These are phyloP conservation scores for Lipomyces sp. DNA, from an alignment of 805 yeast species.

Conservation along the genomic window DNA sequence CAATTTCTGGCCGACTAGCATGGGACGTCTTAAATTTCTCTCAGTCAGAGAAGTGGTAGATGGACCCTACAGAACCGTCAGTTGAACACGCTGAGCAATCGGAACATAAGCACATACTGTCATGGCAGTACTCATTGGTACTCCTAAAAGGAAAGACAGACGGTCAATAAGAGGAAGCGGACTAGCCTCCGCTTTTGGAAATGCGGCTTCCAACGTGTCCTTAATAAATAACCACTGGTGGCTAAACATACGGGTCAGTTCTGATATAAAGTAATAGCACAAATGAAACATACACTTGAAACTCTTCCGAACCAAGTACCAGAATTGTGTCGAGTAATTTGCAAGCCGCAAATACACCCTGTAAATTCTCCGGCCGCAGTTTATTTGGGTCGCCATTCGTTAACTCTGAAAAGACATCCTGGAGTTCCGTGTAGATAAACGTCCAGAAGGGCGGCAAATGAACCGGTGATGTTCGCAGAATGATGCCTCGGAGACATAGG, in stretches of 20 bases:
- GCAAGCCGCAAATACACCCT: conserved; percentile 61
- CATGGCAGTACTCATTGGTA: conserved; percentile 38
- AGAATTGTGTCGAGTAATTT: conserved; percentile 79
- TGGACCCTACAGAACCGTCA: conserved; percentile 5
- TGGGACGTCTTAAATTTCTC: conserved; percentile 47
- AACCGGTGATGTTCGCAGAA: conserved; percentile 63
- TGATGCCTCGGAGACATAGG: conserved; percentile 65
- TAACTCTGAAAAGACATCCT: conserved; percentile 53
- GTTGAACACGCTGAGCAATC: neutral
- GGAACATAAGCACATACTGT: neutral
- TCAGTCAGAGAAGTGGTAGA: conserved; percentile 19
- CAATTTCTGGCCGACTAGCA: conserved; percentile 48
- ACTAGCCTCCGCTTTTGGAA: conserved; percentile 46
- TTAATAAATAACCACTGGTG: conserved; percentile 85
- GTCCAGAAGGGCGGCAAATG: conserved; percentile 77
- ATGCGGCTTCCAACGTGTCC: conserved; percentile 65
- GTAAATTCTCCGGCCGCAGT: conserved; percentile 46
- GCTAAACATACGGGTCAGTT: conserved; percentile 9
- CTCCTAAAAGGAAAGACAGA: conserved; percentile 44
- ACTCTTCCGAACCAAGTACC: conserved; percentile 71
- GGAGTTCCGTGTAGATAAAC: conserved; percentile 64
- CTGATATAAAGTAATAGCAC: neutral
- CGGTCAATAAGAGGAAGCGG: conserved; percentile 51
- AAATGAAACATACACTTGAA: conserved; percentile 55
- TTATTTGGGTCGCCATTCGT: conserved; percentile 42